Evolutionary conservation across 495 filamentous ascomycete species (phyloP).

Genomic region (Trichoderma virens): DNA sequence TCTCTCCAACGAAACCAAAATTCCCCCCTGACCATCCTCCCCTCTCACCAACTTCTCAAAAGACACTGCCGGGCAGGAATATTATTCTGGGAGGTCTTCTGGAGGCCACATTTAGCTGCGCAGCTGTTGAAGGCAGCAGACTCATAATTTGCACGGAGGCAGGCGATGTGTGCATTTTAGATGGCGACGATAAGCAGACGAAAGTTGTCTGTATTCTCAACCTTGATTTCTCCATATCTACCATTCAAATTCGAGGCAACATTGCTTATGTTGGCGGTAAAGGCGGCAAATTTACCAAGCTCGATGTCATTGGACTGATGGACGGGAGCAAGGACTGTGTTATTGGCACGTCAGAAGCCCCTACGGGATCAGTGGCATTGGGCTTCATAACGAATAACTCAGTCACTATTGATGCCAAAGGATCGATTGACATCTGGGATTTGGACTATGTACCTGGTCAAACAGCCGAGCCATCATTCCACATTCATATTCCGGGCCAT

Average conservation of each 20-base stretch:
- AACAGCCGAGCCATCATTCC: slow-evolving; percentile 22
- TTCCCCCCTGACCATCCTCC: slow-evolving; percentile 32
- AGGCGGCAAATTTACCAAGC: slow-evolving; percentile 33
- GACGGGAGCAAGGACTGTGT: slow-evolving; percentile 21
- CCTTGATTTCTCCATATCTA: slow-evolving; percentile 54
- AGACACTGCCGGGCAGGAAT: slow-evolving; percentile 54
- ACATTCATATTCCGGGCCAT: slow-evolving; percentile 56
- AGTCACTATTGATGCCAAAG: slow-evolving; percentile 67
- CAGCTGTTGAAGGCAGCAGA: slow-evolving; percentile 59
- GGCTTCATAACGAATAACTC: slow-evolving; percentile 59
- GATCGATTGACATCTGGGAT: slow-evolving; percentile 60
- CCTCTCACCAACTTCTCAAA: slow-evolving; percentile 30
- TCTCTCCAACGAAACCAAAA: slow-evolving; percentile 41
- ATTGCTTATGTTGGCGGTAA: slow-evolving; percentile 36
- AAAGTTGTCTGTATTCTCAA: slow-evolving; percentile 56
- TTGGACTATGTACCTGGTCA: slow-evolving; percentile 27
- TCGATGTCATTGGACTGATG: slow-evolving; percentile 34
- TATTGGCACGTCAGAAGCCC: slow-evolving; percentile 21
- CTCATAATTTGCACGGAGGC: slow-evolving; percentile 66
- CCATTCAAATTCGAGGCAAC: slow-evolving; percentile 43
- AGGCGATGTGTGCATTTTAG: slow-evolving; percentile 69
- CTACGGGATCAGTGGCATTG: slow-evolving; percentile 49
- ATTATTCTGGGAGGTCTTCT: slow-evolving; percentile 68
- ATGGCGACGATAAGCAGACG: slow-evolving; percentile 64
- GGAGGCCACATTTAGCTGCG: slow-evolving; percentile 74